Percentiles rank a stretch among this genome's conserved stretches.
Conservation (phyloP, 257 asterid genomes). For the Marsdenia floribunda region DNA sequence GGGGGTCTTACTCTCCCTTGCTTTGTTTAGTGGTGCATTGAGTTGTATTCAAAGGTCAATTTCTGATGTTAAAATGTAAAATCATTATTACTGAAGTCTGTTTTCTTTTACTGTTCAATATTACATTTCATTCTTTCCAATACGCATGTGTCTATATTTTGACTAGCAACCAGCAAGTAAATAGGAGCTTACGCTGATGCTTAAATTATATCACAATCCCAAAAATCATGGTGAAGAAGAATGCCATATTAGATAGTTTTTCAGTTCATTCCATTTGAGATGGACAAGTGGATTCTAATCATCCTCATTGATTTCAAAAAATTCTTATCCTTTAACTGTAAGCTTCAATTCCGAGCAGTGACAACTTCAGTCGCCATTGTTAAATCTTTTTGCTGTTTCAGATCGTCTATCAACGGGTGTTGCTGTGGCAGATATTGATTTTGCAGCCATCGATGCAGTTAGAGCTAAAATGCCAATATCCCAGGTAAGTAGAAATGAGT, state of each 20-base stretch:
- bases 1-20: background rate
- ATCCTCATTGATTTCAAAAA: background rate
- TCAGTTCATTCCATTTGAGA: background rate
- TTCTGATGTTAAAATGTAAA: background rate
- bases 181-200: background rate
- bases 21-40: background rate
- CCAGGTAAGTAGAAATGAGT: slow-evolving; percentile 25
- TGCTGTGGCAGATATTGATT: slow-evolving; percentile 85
- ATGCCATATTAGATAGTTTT: background rate
- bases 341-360: background rate
- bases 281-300: background rate
- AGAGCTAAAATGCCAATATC: slow-evolving; percentile 79
- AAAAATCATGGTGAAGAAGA: background rate
- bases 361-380: background rate
- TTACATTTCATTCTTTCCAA: background rate
- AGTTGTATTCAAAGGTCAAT: background rate
- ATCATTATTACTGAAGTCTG: background rate
- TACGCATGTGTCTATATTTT: background rate
- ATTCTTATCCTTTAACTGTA: background rate
- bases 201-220: background rate
- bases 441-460: slow-evolving; percentile 52
- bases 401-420: slow-evolving; percentile 78
- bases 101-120: background rate
- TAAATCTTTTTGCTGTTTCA: slow-evolving; percentile 20
- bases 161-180: background rate